Evolutionary conservation across 768 basidiomycete genomes (phyloP).

Genomic region (Cystobasidiopsis lactophilus): DNA sequence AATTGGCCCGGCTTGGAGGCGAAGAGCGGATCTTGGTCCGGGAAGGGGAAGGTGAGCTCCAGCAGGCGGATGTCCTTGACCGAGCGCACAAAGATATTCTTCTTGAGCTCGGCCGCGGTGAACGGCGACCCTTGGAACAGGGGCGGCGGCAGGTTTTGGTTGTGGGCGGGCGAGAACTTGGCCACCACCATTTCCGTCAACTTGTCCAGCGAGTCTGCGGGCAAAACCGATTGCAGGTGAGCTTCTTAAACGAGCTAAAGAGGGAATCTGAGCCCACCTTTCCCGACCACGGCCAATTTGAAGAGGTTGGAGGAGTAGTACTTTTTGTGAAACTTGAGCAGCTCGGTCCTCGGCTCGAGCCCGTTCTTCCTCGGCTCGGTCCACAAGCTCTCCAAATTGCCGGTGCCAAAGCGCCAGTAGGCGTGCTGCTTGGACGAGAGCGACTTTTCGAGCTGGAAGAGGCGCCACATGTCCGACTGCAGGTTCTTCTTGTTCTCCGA

Average conservation of each 20-base stretch:
- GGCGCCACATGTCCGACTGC: conserved; percentile 71
- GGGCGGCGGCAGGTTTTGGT: conserved; percentile 15
- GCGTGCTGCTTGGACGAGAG: conserved; percentile 24
- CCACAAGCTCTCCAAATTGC: conserved; percentile 27
- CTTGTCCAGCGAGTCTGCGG: conserved; percentile 20
- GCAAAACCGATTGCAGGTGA: neutral
- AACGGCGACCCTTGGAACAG: conserved; percentile 18
- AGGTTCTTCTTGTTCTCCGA: conserved; percentile 95
- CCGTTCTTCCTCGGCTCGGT: conserved; percentile 24
- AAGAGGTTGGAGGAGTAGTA: conserved; percentile 28
- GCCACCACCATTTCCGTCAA: conserved; percentile 18
- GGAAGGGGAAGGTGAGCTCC: conserved; percentile 28
- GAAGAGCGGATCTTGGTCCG: conserved; percentile 23
- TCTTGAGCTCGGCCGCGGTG: conserved; percentile 14
- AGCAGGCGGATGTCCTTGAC: conserved; percentile 27
- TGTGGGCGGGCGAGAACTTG: conserved; percentile 19
- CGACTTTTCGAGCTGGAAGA: conserved; percentile 80
- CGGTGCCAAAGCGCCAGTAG: conserved; percentile 29
- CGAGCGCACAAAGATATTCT: conserved; percentile 26
- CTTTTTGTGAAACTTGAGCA: conserved; percentile 29
- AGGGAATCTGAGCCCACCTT: conserved; percentile 16
- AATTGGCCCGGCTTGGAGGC: conserved; percentile 61
- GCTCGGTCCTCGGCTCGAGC: conserved; percentile 25
- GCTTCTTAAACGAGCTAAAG: neutral
- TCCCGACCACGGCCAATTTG: conserved; percentile 28